Base-by-base conservation (phyloP, 371 early-diverging fungal species). In the Mucor plumbeus region DNA sequence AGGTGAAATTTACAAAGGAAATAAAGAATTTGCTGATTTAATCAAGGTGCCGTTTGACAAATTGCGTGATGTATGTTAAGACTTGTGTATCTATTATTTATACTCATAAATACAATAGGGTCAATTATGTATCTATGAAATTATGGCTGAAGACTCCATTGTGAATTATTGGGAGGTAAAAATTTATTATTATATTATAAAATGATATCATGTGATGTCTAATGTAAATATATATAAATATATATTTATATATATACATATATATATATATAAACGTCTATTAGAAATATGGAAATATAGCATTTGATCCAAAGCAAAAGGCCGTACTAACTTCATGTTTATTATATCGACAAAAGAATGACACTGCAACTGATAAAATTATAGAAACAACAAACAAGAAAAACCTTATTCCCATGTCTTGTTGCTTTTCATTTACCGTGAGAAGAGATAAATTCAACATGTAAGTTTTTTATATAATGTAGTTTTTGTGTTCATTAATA, bases 1-100 rank as follows among this genome's bases (percentile, higher is more conserved):
- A 0, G 98, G 98, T 21, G 97, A 97, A 76, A 96, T 97, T 31
- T 96, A 92, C 83, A 95, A 95, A 70, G 92, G 94, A 17, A 97
- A 97, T 81, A 90, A 92, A 68, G 95, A 95, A 77, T 97, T 97
- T 87, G 96, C 96, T 1, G 82, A 88, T 0, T 77, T 97, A 55
- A 91, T 96, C 17, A 91, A 91, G 55, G 87, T 94, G 5, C 91
- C 94, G 5, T 78, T 91, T 43, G 91, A 93, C 33, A 82, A 83
- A 76, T 77, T 95, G 34, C 86, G 87, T 50, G 93, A 94, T 63
- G 90, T 87, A 74, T 73, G 75, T 62, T 26, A 26, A 15, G n/a
- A 13, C 4, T 34, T 34, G 35, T 7, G 7, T 44, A 15, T n/a
- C 0, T n/a, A n/a, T 35, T 38, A 38, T 9, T 38, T 11, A 38